A percentile compares a stretch with the other conserved stretches of the same genome.
These are phyloP conservation scores for Debaryomyces maramus DNA, from an alignment of 805 yeast genomes.

Conservation along the genomic window DNA sequence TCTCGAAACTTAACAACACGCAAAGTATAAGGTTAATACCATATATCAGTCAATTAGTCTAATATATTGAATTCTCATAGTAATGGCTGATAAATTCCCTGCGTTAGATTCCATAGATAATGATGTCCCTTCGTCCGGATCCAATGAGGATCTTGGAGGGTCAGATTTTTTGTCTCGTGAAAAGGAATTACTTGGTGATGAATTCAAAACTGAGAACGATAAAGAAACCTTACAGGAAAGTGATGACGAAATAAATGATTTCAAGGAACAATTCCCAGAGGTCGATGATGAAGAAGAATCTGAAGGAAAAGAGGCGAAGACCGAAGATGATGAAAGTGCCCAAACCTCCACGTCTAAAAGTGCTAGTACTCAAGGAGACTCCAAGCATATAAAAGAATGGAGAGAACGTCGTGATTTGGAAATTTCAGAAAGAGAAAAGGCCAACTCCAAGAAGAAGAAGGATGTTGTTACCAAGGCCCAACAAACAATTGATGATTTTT, in stretches of 20 bases:
- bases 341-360: constrained; percentile 17
- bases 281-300: constrained; percentile 37
- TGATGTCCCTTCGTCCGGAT: constrained; percentile 28
- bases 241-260: constrained; percentile 53
- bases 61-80: constrained; percentile 4
- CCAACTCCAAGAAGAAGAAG: constrained; percentile 59
- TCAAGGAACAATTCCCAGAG: constrained; percentile 65
- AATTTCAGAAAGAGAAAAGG: constrained; percentile 75
- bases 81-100: constrained; percentile 77
- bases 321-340: constrained; percentile 41
- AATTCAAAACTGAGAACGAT: constrained; percentile 67
- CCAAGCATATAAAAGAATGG: constrained; percentile 68
- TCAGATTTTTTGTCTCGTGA: constrained; percentile 69
- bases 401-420: constrained; percentile 76
- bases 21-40: not conserved
- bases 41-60: not conserved
- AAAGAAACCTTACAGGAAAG: constrained; percentile 43
- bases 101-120: constrained; percentile 52
- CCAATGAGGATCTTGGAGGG: constrained; percentile 35
- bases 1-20: not conserved
- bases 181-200: constrained; percentile 66
- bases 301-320: constrained; percentile 15
- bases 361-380: constrained; percentile 40
- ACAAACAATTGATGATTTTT: constrained; percentile 85
- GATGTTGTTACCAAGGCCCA: constrained; percentile 75